Evolutionary conservation across 2,329 filamentous ascomycete genomes (phyloP), one percentile per base, ranked within the genome.

Genomic region (Ceratocystis destructans): DNA sequence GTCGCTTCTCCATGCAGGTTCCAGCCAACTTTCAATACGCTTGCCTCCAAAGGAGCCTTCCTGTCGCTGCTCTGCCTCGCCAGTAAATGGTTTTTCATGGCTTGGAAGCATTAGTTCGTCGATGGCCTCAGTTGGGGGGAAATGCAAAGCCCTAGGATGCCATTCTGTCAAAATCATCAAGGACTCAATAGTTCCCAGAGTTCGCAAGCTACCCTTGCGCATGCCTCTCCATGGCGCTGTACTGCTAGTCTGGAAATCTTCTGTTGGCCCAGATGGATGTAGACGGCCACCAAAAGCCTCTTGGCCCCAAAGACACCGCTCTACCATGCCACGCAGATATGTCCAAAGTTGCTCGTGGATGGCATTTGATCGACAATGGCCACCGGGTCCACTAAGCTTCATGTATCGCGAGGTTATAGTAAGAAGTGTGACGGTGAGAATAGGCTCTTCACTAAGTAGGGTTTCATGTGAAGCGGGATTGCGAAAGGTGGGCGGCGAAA

Each of bases 261-360:
- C 90, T 31, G 90, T 90, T 28, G 64, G 63, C 20, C 64, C 66
- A 44, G 66, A 65, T 41, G 66, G 66, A 48, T 65, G 64, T 20
- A 68, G 31, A 5, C 66, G 66, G 12, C 66, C 66, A 37, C 91
- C 93, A 72, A 96, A 96, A 64, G 95, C 90, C 75, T 97, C 93
- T 73, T 96, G 93, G 7, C 92, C 94, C 88, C 91, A 97, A 46
- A 97, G 86, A 70, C 96, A 88, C 44, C 93, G 85, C 75, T 96
- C 90, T 70, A 97, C 94, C 89, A 97, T 96, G 67, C 90, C 89
- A 64, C 92, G 87, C 37, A 97, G 82, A 73, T 96, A 96, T 37
- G 86, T 89, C 94, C 94, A 99, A 4, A 97, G 82, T 74, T 95
- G 91, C 72, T 96, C 90, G 70, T 97, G 94, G 65, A 99, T 96